A percentile compares a stretch with the other conserved stretches of the same genome.
Conservation (phyloP, 345 rosid genomes). For the Pistacia atlantica region DNA sequence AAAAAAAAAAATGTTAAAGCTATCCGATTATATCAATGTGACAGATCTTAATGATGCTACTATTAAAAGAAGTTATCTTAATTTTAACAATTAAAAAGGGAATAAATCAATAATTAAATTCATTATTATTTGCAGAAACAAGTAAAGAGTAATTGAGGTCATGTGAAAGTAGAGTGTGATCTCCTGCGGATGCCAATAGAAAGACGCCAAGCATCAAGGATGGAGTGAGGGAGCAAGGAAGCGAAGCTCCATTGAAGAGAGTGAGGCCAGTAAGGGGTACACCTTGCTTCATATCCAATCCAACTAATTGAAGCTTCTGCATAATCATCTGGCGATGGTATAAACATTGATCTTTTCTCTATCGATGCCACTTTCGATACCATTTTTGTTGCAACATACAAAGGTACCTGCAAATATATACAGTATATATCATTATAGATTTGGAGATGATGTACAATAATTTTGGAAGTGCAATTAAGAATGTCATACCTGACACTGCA, state of each 20-base stretch:
- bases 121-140: too few relatives aligned
- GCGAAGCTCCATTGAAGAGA: slow-evolving; percentile 73
- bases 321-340: slow-evolving; percentile 62
- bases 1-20: too few relatives aligned
- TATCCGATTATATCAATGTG: too few relatives aligned
- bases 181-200: slow-evolving; percentile 66
- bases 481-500: slow-evolving; percentile 80
- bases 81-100: too few relatives aligned
- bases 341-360: slow-evolving; percentile 47
- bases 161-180: not conserved
- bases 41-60: too few relatives aligned
- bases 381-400: slow-evolving; percentile 85
- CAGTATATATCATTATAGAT: too few relatives aligned
- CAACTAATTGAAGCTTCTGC: slow-evolving; percentile 53
- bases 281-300: slow-evolving; percentile 62
- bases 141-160: too few relatives aligned
- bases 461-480: too few relatives aligned
- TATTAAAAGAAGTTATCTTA: too few relatives aligned
- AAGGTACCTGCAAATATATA: slow-evolving; percentile 49
- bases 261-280: slow-evolving; percentile 86
- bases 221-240: slow-evolving; percentile 42
- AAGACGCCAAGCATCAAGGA: slow-evolving; percentile 82
- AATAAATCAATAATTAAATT: too few relatives aligned
- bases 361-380: slow-evolving; percentile 57
- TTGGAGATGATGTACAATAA: not conserved